A percentile compares a stretch with the other conserved stretches of the same genome.
phyloP scores from a whole-genome alignment of 2,329 filamentous ascomycete species.

The Neofusicoccum sp. region DNA sequence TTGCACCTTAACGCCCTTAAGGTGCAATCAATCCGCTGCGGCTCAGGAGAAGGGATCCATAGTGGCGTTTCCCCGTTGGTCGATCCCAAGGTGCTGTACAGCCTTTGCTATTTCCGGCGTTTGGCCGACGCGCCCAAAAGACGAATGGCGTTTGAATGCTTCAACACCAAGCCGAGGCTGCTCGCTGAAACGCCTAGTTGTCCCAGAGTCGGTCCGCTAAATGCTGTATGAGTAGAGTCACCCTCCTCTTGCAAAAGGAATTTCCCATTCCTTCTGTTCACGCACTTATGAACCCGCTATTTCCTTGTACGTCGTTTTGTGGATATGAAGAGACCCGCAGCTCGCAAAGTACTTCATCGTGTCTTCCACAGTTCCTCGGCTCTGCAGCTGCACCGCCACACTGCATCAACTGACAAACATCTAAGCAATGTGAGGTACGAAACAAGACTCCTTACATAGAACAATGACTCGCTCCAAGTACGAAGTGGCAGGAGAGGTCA shows the following conservation, averaged over 20 bases:
- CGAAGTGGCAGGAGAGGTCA: neutral
- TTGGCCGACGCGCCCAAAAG: neutral
- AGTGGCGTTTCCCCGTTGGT: neutral
- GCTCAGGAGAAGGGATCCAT: neutral
- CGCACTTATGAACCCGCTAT: neutral
- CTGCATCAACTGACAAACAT: neutral
- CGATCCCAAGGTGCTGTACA: constrained; percentile 1
- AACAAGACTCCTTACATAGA: neutral
- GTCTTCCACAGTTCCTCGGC: constrained; percentile 1
- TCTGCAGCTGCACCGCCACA: neutral
- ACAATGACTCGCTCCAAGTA: neutral
- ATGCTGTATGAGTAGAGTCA: neutral
- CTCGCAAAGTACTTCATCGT: neutral
- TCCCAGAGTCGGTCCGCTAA: constrained; percentile 4
- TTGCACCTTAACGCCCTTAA: constrained; percentile 16
- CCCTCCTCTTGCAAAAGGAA: neutral
- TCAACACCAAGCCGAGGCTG: constrained; percentile 15
- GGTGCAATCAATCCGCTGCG: constrained; percentile 10
- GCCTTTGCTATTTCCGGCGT: constrained; percentile 5
- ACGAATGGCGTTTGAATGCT: constrained; percentile 6
- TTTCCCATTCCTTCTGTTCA: neutral
- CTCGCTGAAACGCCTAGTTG: constrained; percentile 14
- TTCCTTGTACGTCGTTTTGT: neutral
- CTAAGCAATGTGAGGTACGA: neutral
- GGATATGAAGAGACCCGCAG: constrained; percentile 6